These are phyloP conservation scores for Chaetomium globosum DNA, from an alignment of 2,329 filamentous ascomycete species.

Conservation along the genomic window DNA sequence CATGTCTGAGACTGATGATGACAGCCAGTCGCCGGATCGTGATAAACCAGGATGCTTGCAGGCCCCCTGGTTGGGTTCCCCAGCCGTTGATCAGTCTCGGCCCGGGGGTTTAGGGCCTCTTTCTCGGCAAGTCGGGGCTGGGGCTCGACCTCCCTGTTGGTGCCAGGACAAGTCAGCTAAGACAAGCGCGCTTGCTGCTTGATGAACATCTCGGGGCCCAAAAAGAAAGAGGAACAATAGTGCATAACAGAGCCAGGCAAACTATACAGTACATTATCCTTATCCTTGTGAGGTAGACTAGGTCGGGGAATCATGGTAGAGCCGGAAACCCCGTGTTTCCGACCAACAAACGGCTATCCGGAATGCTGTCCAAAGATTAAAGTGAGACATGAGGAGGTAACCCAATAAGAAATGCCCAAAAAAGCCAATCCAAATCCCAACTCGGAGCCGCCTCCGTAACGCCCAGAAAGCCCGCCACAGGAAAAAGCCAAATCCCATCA, in stretches of 20 bases:
- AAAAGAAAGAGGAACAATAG: neutral
- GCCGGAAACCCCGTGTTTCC: neutral
- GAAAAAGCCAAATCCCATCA: constrained; percentile 15
- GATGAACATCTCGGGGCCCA: neutral
- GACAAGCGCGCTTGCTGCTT: constrained; percentile 23
- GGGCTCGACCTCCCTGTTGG: neutral
- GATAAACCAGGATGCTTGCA: constrained; percentile 26
- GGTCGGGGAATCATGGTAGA: neutral
- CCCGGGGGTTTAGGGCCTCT: constrained; percentile 16
- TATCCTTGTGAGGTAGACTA: neutral
- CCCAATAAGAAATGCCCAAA: neutral
- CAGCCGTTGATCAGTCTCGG: constrained; percentile 21
- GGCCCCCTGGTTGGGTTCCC: constrained; percentile 3
- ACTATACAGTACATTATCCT: constrained; percentile 19
- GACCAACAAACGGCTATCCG: constrained; percentile 1
- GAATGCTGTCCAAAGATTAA: neutral
- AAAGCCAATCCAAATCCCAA: neutral
- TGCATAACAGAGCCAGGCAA: neutral
- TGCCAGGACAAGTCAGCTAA: neutral
- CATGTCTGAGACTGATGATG: constrained; percentile 18
- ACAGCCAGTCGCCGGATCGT: constrained; percentile 25
- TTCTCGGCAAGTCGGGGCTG: neutral
- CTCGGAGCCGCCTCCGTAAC: constrained; percentile 10
- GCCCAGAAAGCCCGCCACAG: neutral
- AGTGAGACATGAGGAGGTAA: neutral